Percentiles rank a stretch among this genome's conserved stretches.
Evolutionary conservation across 176 grass and related monocot species (phyloP).

Genomic region (Avena atlantica): DNA sequence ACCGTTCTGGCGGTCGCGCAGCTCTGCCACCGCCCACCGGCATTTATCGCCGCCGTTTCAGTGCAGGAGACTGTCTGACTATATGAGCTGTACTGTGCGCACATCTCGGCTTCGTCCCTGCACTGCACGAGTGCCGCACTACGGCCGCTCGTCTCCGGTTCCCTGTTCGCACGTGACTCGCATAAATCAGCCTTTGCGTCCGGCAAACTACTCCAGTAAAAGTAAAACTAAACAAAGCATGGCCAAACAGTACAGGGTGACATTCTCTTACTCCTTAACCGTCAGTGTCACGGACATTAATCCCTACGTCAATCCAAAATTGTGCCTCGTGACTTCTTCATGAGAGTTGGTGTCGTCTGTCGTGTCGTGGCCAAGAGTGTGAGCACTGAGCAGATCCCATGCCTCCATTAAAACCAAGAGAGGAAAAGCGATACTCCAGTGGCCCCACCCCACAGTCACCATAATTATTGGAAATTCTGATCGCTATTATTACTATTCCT

Average conservation of each 20-base stretch:
- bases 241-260: neutral
- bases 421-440: neutral
- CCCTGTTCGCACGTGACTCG: neutral
- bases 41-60: constrained; percentile 7
- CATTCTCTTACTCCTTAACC: neutral
- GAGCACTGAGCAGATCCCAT: neutral
- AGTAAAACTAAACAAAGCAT: neutral
- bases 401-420: constrained; percentile 4
- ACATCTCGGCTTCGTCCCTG: constrained; percentile 4
- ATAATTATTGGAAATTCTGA: neutral
- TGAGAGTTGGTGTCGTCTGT: neutral
- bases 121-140: neutral
- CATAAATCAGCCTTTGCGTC: neutral
- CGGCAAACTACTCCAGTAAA: too few relatives aligned
- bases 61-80: neutral
- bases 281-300: neutral
- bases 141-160: neutral
- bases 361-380: neutral
- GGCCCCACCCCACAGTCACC: neutral
- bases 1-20: neutral
- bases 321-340: neutral
- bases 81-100: neutral
- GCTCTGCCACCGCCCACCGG: neutral
- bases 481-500: neutral
- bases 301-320: constrained; percentile 6